Base-by-base conservation (phyloP, 257 asterid genomes). In the Petunia secreta region DNA sequence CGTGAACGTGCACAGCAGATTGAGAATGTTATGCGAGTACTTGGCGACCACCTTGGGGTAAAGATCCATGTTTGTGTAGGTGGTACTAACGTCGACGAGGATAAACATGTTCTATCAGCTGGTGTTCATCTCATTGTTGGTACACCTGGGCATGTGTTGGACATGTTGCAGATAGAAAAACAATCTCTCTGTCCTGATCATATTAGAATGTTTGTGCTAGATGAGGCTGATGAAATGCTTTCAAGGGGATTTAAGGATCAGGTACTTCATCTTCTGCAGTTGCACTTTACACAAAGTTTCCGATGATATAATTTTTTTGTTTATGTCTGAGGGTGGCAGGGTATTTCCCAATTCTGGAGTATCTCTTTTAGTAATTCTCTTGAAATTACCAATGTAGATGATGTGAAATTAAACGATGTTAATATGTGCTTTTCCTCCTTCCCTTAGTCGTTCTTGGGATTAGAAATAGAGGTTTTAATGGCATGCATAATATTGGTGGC, bases 101-200 rank as follows among this genome's bases (percentile, higher is more conserved):
- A 59, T 9, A 25, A 77, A 10, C 69, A 48, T 10, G 41, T 77
- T 2, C 8, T 77, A 13, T 14, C 40, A 40, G 40, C n/a, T 41
- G 80, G 80, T n/a, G 80, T 59, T 43, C 71, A 77, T 40, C 25
- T 77, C 16, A 8, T 77, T 77, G 69, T 76, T 58, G 69, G 80
- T 41, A 76, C 80, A 41, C 80, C 80, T 41, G 66, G 25, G 65
- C 15, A 43, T 59, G 71, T 41, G 8, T 59, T 41, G 4, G 43
- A 59, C 43, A 25, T 77, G 71, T 34, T 77, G 8, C 1, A 2
- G 4, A 41, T 41, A 2, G 6, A 43, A 44, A 8, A 68, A 0
- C 58, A 41, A 7, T 16, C 71, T 3, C 4, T 77, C 4, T 43
- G 7, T 63, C 16, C 3, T 9, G 43, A 77, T 41, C 44, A 57